These are phyloP conservation scores for Cercophora samala DNA, from an alignment of 495 filamentous ascomycete species.

Conservation along the genomic window DNA sequence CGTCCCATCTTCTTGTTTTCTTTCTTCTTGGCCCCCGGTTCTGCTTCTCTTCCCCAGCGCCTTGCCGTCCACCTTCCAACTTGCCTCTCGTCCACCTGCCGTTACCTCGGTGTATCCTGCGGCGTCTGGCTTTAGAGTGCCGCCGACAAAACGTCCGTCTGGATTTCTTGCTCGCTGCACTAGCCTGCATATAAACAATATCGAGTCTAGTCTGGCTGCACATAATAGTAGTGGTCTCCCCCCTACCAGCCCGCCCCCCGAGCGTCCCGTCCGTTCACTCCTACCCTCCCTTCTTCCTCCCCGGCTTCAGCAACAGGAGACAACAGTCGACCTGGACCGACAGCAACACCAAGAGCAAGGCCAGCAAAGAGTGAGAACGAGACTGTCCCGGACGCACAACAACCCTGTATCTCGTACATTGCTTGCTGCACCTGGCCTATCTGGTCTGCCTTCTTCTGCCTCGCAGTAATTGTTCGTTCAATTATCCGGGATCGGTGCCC, in stretches of 20 bases:
- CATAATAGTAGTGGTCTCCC: conserved; percentile 12
- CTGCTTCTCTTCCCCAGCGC: neutral
- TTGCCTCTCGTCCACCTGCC: neutral
- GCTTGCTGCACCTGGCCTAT: conserved; percentile 12
- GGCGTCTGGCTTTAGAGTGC: conserved; percentile 28
- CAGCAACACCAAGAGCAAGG: neutral
- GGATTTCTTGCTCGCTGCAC: conserved; percentile 19
- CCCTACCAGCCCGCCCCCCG: conserved; percentile 16
- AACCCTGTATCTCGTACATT: conserved; percentile 18
- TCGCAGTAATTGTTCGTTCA: conserved; percentile 31
- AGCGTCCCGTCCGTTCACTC: conserved; percentile 11
- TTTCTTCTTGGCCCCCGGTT: neutral
- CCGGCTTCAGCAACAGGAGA: conserved; percentile 4
- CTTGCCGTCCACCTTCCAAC: neutral
- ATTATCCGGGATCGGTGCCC: conserved; percentile 38
- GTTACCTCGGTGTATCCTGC: conserved; percentile 28
- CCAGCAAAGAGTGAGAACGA: conserved; percentile 8
- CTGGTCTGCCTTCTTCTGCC: conserved; percentile 18
- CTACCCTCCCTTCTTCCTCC: conserved; percentile 9
- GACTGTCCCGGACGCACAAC: conserved; percentile 17
- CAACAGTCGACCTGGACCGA: neutral
- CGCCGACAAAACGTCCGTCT: conserved; percentile 31
- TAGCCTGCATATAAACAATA: conserved; percentile 13
- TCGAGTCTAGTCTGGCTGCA: conserved; percentile 22
- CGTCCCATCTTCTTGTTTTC: conserved; percentile 1